Conservation (phyloP, 441 rosid species). For the Syzygium syzygioides region DNA sequence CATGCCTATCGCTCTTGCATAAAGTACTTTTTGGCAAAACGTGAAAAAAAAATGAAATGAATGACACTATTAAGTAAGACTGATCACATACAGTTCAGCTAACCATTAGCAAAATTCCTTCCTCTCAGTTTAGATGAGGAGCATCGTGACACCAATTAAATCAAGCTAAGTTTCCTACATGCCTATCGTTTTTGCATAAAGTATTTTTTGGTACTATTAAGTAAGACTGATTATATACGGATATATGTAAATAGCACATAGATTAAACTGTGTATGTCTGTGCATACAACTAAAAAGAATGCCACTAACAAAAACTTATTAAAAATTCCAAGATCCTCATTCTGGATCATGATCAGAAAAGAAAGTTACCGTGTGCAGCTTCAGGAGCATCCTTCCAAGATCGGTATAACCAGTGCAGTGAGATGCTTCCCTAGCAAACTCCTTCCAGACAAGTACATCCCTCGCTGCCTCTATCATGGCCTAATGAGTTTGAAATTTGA, state of each 20-base stretch:
- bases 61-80: not conserved
- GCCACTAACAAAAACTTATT: not conserved
- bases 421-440: conserved; percentile 84
- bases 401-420: conserved; percentile 70
- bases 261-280: not conserved
- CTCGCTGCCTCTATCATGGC: conserved; percentile 75
- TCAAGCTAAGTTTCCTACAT: not conserved
- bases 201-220: not conserved
- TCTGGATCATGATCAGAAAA: not conserved
- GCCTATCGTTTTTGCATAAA: not conserved
- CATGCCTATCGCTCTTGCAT: not conserved
- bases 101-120: not conserved
- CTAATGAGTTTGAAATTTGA: conserved; percentile 31
- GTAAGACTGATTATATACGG: not conserved
- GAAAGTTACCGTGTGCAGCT: conserved; percentile 69
- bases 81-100: not conserved
- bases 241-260: not conserved
- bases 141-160: not conserved
- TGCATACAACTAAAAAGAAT: not conserved
- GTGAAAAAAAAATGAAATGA: not conserved
- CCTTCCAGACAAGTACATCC: conserved; percentile 79
- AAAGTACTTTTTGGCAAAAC: not conserved
- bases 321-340: not conserved
- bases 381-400: conserved; percentile 88
- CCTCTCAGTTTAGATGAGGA: not conserved